Evolutionary conservation across 140 eudicot genomes (phyloP), one percentile per base, ranked within the genome.

Genomic region (Anethum foeniculum): DNA sequence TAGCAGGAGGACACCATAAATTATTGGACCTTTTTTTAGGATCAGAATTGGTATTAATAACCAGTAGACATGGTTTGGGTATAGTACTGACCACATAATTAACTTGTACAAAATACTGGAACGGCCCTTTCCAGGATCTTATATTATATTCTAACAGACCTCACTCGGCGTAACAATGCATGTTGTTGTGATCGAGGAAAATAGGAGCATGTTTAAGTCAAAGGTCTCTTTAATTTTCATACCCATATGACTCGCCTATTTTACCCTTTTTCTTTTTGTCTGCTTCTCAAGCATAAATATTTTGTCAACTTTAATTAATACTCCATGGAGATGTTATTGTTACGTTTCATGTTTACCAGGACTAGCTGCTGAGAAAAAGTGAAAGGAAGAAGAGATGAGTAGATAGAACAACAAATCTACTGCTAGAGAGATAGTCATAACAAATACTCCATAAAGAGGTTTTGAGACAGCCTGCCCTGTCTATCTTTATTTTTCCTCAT

Each of bases 321-420:
- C 41, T 38, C 41, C 68, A 8, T 58, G 67, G 23, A 58, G 13
- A 60, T 60, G 69, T 60, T 25, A 25, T 10, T 60, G 69, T 62
- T 62, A 62, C 69, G 69, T 25, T 62, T 62, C 69, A 13, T 62
- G 34, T 62, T n/a, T 62, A 10, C 1, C 8, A 60, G 52, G 18
- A 47, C 30, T 60, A 21, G 69, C 15, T 62, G 69, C 69, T 25
- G 69, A 62, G 69, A 62, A 62, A 60, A 62, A 7, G 28, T 0
- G 11, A 7, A 10, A 56, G 62, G 13, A 51, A n/a, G 16, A 9
- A 23, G 34, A 62, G 69, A 62, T 60, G 69, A 62, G 34, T 9
- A 62, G 69, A 62, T 62, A 10, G 69, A 62, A 62, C 34, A n/a
- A 25, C 69, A 62, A 62, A 62, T 62, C 69, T 62, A 62, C 69